A percentile compares a stretch with the other conserved stretches of the same genome.
Conservation (phyloP, 768 basidiomycete species). For the Boletus barrowsii region DNA sequence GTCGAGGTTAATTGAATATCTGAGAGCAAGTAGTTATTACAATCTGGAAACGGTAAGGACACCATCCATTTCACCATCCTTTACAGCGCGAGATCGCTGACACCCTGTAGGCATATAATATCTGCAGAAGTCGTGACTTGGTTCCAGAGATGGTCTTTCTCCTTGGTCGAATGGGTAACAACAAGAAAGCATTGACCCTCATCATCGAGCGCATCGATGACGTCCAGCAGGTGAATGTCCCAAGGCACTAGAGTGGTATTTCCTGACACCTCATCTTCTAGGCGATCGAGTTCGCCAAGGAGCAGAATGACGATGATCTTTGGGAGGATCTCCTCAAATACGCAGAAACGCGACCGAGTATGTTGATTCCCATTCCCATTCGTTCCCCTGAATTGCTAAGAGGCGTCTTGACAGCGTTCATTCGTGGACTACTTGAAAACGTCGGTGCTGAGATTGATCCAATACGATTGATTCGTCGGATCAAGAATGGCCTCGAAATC, state of each 20-base stretch:
- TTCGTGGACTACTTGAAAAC: slow-evolving; percentile 91
- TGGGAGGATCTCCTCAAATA: slow-evolving; percentile 97
- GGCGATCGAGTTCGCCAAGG: slow-evolving; percentile 98
- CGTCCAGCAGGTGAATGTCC: slow-evolving; percentile 68
- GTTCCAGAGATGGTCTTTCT: slow-evolving; percentile 98
- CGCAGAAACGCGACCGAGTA: slow-evolving; percentile 89
- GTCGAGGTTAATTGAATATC: slow-evolving; percentile 79
- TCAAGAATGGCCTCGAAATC: slow-evolving; percentile 95
- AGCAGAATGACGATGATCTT: slow-evolving; percentile 93
- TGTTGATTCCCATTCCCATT: slow-evolving; percentile 14
- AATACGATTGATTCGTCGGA: slow-evolving; percentile 87
- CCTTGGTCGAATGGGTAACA: slow-evolving; percentile 96
- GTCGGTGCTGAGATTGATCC: slow-evolving; percentile 96
- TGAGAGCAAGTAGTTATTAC: slow-evolving; percentile 89
- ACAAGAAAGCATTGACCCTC: slow-evolving; percentile 88
- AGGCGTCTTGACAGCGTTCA: slow-evolving; percentile 60
- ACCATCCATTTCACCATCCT: not conserved
- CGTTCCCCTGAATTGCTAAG: not conserved
- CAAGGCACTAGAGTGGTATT: not conserved
- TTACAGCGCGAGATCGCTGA: not conserved
- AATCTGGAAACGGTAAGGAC: slow-evolving; percentile 71
- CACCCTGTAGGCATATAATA: slow-evolving; percentile 66
- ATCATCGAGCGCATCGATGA: slow-evolving; percentile 95
- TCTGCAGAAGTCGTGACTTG: slow-evolving; percentile 81
- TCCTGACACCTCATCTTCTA: slow-evolving; percentile 26